Base-by-base conservation (phyloP, 1,139 yeast genomes). In the Yamadazyma dendronema region DNA sequence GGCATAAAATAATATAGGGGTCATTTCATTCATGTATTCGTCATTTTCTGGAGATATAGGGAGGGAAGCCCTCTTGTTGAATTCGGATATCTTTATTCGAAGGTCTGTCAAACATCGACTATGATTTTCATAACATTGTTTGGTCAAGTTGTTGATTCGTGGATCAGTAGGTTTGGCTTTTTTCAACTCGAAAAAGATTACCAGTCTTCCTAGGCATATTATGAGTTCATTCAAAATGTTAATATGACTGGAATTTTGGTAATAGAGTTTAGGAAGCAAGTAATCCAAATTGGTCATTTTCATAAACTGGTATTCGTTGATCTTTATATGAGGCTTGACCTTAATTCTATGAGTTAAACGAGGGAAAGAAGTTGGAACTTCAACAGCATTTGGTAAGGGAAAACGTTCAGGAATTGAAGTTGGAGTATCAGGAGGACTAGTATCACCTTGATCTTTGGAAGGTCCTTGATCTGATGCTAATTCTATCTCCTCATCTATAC, bases 121-220 rank as follows among this genome's bases (percentile, higher is more conserved):
- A 40, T 52, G 56, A 13, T 32, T 35, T 36, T 56, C 56, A 15
- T 50, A 45, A 38, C 54, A 47, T 23, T 35, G 46, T 23, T 37
- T 44, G 13, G 37, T 45, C 32, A 43, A 46, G 14, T 19, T 28
- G 13, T 17, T 32, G 12, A 36, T 29, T 7, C 4, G 10, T 17
- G 35, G 33, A 25, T 31, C 40, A 6, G 27, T 14, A 8, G 26
- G 14, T 17, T 29, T 16, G 11, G 30, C 7, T 26, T 35, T 34
- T 17, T 38, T 34, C 23, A 51, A 41, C 19, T 46, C 45, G 30
- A 47, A 52, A 10, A 45, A 35, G 7, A 52, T 39, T 5, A 56
- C 41, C 16, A 51, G 41, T 34, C 47, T 50, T 4, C 62, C 62
- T 17, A 58, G 36, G 32, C 53, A 51, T 4, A 53, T 42, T 32